These are phyloP conservation scores for Cenococcum geophilum DNA, from an alignment of 495 filamentous ascomycete genomes.

Conservation along the genomic window DNA sequence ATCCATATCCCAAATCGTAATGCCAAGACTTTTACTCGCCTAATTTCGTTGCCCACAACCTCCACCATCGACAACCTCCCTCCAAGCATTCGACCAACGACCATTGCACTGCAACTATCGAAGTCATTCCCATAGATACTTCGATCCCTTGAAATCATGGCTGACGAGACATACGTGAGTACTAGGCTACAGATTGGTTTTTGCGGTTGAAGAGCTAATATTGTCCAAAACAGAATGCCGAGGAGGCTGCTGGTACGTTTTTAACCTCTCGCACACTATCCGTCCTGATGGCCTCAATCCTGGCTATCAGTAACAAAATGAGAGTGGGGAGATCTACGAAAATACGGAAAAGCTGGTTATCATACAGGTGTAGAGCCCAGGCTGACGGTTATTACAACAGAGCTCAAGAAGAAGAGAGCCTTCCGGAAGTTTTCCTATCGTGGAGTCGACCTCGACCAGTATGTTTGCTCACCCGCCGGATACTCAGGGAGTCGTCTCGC, in stretches of 20 bases:
- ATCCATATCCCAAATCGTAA: not conserved
- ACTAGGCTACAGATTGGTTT: constrained; percentile 12
- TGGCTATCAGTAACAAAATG: not conserved
- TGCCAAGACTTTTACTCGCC: constrained; percentile 2
- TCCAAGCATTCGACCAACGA: constrained; percentile 8
- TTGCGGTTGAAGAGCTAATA: constrained; percentile 39
- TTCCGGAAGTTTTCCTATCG: constrained; percentile 99
- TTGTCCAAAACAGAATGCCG: constrained; percentile 62
- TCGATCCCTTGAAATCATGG: constrained; percentile 65
- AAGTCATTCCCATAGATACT: constrained; percentile 22
- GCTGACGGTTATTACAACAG: constrained; percentile 47
- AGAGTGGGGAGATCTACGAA: not conserved
- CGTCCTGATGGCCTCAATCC: not conserved
- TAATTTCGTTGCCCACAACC: not conserved
- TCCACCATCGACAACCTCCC: not conserved
- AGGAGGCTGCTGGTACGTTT: constrained; percentile 80
- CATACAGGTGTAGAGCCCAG: constrained; percentile 1
- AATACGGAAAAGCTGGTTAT: not conserved
- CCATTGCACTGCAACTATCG: constrained; percentile 18
- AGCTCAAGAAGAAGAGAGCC: constrained; percentile 98
- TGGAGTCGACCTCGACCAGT: constrained; percentile 98
- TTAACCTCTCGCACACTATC: not conserved
- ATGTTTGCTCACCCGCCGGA: constrained; percentile 44
- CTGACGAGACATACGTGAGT: constrained; percentile 88
- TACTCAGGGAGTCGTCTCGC: not conserved